These are phyloP conservation scores for Coccomyxa sp. DNA, from an alignment of 139 green algal genomes.

Conservation along the genomic window DNA sequence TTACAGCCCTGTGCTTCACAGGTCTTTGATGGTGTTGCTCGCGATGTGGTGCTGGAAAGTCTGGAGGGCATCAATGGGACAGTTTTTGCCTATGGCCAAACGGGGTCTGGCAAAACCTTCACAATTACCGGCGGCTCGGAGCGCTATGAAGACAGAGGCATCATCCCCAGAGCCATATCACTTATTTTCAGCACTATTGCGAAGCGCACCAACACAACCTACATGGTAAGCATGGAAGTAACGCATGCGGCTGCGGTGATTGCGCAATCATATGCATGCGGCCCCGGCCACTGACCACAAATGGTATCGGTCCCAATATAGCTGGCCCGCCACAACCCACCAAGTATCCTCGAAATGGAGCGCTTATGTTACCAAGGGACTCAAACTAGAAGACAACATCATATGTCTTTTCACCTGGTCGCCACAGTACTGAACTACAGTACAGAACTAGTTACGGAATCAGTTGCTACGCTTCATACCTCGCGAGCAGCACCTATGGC, in stretches of 20 bases:
- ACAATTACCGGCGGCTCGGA: slow-evolving; percentile 66
- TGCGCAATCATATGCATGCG: slow-evolving; percentile 38
- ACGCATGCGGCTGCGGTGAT: background rate
- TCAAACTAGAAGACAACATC: no score
- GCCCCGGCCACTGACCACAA: slow-evolving; percentile 68
- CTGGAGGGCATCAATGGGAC: slow-evolving; percentile 83
- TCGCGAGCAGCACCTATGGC: no score
- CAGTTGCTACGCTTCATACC: no score
- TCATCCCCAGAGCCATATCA: slow-evolving; percentile 78
- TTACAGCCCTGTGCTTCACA: slow-evolving; percentile 71
- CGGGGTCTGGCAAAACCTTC: slow-evolving; percentile 74
- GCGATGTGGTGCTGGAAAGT: slow-evolving; percentile 40
- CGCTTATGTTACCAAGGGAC: no score
- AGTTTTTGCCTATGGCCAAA: slow-evolving; percentile 84
- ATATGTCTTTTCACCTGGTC: no score
- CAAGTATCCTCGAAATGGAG: no score
- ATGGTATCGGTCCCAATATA: slow-evolving; percentile 54
- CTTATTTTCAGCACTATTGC: slow-evolving; percentile 58
- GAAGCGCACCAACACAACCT: slow-evolving; percentile 49
- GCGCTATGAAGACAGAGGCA: slow-evolving; percentile 65
- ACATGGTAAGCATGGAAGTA: slow-evolving; percentile 21
- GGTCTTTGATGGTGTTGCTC: slow-evolving; percentile 78
- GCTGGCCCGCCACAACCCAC: background rate
- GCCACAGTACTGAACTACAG: no score
- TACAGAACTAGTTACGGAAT: no score